A percentile compares a stretch with the other conserved stretches of the same genome.
Conservation (phyloP, 23 red algal species). For the Gracilaria domingensis region DNA sequence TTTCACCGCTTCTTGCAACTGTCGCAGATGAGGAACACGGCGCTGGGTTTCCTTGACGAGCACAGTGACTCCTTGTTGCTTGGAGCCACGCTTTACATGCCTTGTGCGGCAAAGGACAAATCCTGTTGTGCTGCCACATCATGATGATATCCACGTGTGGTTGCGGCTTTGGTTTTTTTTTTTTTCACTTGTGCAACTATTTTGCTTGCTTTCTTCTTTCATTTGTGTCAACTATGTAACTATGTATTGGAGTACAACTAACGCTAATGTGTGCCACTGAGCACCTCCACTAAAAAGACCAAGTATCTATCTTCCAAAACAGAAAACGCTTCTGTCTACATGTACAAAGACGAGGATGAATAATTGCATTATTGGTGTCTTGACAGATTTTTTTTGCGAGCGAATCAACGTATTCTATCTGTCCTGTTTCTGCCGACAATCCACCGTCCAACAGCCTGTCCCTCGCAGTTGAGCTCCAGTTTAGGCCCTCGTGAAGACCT, state of each 20-base stretch:
- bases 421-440: too few species aligned
- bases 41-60: conserved; percentile 60
- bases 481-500: not conserved
- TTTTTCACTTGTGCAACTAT: too few species aligned
- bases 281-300: too few species aligned
- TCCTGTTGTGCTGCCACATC: not conserved
- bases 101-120: not conserved
- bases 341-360: too few species aligned
- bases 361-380: too few species aligned
- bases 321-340: too few species aligned
- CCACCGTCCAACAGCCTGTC: too few species aligned
- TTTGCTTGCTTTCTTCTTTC: not conserved
- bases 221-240: not conserved
- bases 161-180: too few species aligned
- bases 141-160: not conserved
- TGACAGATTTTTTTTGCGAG: too few species aligned
- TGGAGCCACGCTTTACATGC: conserved; percentile 62
- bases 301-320: too few species aligned
- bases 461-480: too few species aligned
- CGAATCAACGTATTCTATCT: too few species aligned
- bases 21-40: conserved; percentile 33
- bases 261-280: not conserved
- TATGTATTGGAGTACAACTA: not conserved
- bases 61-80: conserved; percentile 62
- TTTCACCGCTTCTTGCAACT: conserved; percentile 72